Percentiles rank a stretch among this genome's conserved stretches.
These are phyloP conservation scores for Kwoniella dejecticola DNA, from an alignment of 768 basidiomycete species.

Conservation along the genomic window DNA sequence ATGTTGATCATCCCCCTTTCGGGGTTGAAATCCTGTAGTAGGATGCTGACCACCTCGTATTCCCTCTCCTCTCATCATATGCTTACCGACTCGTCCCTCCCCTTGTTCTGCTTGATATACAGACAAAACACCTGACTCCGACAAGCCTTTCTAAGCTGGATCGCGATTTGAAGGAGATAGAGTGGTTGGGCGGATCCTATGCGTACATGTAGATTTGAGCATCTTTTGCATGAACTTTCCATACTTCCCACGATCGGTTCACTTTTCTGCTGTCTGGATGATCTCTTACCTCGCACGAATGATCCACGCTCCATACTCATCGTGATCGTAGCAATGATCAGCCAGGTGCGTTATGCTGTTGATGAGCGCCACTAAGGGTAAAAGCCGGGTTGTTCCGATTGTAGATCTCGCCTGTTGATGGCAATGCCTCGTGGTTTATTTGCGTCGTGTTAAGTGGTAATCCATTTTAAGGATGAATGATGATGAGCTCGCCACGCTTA, in stretches of 20 bases:
- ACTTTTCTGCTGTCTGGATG: too few relatives aligned
- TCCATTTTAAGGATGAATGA: not conserved
- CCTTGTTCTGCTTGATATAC: not conserved
- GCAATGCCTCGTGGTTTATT: not conserved
- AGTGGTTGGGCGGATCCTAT: conserved; percentile 1
- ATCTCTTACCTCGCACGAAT: too few relatives aligned
- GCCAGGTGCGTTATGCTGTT: too few relatives aligned
- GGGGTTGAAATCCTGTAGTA: not conserved
- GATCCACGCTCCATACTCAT: too few relatives aligned
- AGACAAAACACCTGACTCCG: conserved; percentile 52
- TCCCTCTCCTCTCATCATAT: not conserved
- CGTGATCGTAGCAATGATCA: too few relatives aligned
- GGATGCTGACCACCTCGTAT: not conserved
- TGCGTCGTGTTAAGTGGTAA: not conserved
- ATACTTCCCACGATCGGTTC: not conserved
- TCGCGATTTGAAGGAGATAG: not conserved
- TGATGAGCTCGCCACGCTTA: not conserved
- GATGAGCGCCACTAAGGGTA: not conserved
- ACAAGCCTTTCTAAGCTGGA: conserved; percentile 50
- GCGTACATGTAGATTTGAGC: not conserved
- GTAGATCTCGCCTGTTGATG: not conserved
- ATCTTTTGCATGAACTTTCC: conserved; percentile 1
- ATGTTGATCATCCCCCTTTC: conserved; percentile 5
- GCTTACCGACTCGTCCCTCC: not conserved
- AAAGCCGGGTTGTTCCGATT: conserved; percentile 7